These are phyloP conservation scores for Beauveria varroae DNA, from an alignment of 2,329 filamentous ascomycete genomes.

Conservation along the genomic window DNA sequence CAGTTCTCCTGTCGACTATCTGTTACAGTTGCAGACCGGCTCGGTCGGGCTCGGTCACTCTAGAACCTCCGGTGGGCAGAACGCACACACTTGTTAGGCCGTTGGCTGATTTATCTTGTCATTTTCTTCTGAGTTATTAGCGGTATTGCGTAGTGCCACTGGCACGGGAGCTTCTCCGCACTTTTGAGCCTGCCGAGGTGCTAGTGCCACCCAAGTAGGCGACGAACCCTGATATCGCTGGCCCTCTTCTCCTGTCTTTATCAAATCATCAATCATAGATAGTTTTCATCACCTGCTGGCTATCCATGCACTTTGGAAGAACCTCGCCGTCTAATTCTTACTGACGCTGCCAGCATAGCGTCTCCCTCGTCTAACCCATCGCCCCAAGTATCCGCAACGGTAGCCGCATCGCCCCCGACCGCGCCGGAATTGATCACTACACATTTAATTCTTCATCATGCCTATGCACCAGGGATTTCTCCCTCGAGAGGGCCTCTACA, in stretches of 20 bases:
- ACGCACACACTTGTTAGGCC: neutral
- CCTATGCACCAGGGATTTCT: conserved; percentile 43
- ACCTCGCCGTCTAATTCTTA: neutral
- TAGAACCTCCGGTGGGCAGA: neutral
- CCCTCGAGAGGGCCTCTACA: conserved; percentile 51
- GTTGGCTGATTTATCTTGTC: neutral
- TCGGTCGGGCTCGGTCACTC: neutral
- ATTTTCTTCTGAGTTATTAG: neutral
- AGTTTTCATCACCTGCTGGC: neutral
- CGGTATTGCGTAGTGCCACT: neutral
- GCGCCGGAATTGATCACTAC: neutral
- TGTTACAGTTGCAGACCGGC: neutral
- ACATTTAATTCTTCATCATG: conserved; percentile 17
- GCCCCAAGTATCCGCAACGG: neutral
- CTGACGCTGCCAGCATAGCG: neutral
- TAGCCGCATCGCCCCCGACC: neutral
- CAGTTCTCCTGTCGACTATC: too few relatives aligned
- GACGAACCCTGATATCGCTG: neutral
- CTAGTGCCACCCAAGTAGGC: neutral
- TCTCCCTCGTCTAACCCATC: neutral
- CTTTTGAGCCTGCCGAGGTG: conserved; percentile 10
- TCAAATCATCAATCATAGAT: neutral
- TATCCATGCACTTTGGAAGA: neutral
- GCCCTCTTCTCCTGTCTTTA: neutral
- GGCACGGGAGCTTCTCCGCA: conserved; percentile 7